phyloP scores from a whole-genome alignment of 805 yeast genomes.

The Cyberlindnera mycetangii region DNA sequence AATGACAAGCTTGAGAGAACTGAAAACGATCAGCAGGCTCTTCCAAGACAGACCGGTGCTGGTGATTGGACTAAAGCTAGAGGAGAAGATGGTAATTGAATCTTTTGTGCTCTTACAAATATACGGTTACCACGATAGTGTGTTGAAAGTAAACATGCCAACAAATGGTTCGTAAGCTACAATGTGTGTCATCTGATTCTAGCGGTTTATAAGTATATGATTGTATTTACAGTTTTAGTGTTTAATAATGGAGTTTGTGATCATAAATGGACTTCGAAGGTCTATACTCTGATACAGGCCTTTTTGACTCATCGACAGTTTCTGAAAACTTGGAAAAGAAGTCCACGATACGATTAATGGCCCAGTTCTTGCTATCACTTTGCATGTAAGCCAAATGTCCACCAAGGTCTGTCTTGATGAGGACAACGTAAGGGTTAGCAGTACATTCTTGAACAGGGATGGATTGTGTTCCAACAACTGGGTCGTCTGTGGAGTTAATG shows the following conservation, averaged over 20 bases:
- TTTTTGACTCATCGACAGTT: slow-evolving; percentile 27
- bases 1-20: slow-evolving; percentile 9
- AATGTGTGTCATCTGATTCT: too few species aligned
- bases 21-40: slow-evolving; percentile 17
- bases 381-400: slow-evolving; percentile 64
- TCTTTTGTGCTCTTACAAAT: too few species aligned
- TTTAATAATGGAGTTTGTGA: slow-evolving; percentile 16
- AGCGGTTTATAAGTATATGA: too few species aligned
- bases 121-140: too few species aligned
- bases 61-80: slow-evolving; percentile 72
- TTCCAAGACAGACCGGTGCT: slow-evolving; percentile 69
- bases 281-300: slow-evolving; percentile 17
- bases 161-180: too few species aligned
- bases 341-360: slow-evolving; percentile 38
- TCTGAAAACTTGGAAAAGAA: slow-evolving; percentile 39
- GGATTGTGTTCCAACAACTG: slow-evolving; percentile 50
- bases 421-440: slow-evolving; percentile 55
- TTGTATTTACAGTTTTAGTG: not conserved
- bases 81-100: slow-evolving; percentile 67
- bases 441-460: slow-evolving; percentile 49
- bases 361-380: slow-evolving; percentile 46
- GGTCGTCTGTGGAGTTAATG: slow-evolving; percentile 66
- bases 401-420: slow-evolving; percentile 61
- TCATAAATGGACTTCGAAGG: slow-evolving; percentile 19
- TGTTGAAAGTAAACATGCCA: too few species aligned